Base-by-base conservation (phyloP, 352 stramenopile species). In the Globisporangium apiculatum region DNA sequence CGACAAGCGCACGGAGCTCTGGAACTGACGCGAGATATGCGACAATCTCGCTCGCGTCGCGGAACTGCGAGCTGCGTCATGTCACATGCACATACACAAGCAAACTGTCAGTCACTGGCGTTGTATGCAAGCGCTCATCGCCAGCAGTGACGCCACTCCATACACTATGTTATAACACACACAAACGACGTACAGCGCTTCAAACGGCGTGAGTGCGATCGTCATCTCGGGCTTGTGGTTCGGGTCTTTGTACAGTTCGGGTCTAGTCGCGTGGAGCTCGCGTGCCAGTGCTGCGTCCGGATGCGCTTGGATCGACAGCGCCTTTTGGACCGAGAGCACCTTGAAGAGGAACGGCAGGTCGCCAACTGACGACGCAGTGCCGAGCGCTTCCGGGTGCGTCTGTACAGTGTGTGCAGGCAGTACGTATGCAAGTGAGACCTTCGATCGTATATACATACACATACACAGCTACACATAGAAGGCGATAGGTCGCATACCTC, bases 141-240 rank as follows among this genome's bases (percentile, higher is more conserved):
- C 24, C 24, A 31, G 24, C 3, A 31, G 1, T 31, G 24, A 31
- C 24, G 24, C 24, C 24, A 31, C 24, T 31, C 24, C 1, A 31
- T 0, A 31, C 24, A 3, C 24, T 31, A 31, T 31, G 24, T 31
- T 31, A 31, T 3, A 3, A 31, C 2, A 31, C 24, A 49, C 2
- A 50, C 36, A 48, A n/a, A 6, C 40, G 17, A 76, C 80, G 56
- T 67, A 94, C 85, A 94, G 61, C 31, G 96, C 97, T 72, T 99
- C 93, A 58, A 99, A 99, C 40, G 68, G 79, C 52, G 93, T 99
- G 43, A 99, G 70, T 1, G 97, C 97, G 65, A 99, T 98, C 12
- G 96, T 93, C 94, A 99, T 99, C 71, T 99, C 98, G 1, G 98
- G 98, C 71, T 99, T 99, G 79, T 99, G 97, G 71, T 99, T 99